Conservation (phyloP, 2,329 filamentous ascomycete species). For the Colletotrichum viniferum region DNA sequence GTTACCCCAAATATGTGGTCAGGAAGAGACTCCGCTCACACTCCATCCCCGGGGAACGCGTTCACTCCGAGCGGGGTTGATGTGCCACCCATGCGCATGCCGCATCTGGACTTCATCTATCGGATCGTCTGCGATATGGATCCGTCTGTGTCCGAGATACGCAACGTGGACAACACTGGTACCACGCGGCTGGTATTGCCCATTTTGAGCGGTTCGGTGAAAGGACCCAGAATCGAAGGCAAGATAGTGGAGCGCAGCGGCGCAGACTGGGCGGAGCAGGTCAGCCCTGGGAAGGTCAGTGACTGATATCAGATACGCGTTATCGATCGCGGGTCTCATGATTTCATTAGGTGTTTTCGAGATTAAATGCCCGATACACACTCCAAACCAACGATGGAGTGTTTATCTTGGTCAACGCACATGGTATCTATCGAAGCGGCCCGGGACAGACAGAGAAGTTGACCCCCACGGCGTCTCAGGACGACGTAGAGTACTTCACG, state of each 20-base stretch:
- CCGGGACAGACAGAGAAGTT: background rate
- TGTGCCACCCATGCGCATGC: constrained; percentile 23
- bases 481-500: constrained; percentile 27
- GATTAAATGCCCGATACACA: constrained; percentile 24
- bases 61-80: constrained; percentile 19
- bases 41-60: constrained; percentile 16
- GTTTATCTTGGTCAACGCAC: constrained; percentile 23
- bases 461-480: constrained; percentile 14
- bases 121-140: constrained; percentile 26
- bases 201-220: constrained; percentile 23
- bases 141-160: constrained; percentile 14
- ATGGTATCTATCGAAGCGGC: constrained; percentile 16
- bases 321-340: background rate
- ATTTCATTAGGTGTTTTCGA: constrained; percentile 6
- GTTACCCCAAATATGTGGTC: background rate
- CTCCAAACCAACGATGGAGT: constrained; percentile 24
- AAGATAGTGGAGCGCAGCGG: constrained; percentile 26
- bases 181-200: constrained; percentile 24
- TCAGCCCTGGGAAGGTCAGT: constrained; percentile 15
- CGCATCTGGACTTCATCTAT: constrained; percentile 26
- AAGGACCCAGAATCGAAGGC: constrained; percentile 22
- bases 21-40: background rate
- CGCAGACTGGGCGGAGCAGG: constrained; percentile 24
- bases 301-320: background rate
- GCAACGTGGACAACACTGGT: constrained; percentile 17